phyloP scores from a whole-genome alignment of 305 asterid genomes.

The Stenogyne calaminthoides region DNA sequence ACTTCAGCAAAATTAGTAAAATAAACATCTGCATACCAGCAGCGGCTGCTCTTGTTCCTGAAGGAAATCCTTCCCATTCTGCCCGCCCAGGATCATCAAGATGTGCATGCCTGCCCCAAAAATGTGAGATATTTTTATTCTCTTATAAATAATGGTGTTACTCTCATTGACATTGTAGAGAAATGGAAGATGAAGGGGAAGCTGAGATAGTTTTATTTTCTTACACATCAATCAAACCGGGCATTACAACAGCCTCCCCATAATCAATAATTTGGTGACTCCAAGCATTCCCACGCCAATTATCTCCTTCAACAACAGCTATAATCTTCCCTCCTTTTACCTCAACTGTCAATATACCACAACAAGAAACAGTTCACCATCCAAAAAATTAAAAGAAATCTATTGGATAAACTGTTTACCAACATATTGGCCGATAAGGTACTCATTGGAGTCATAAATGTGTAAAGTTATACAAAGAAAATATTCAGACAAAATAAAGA shows the following conservation, averaged over 20 bases:
- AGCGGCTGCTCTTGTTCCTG: constrained; percentile 97
- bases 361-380: constrained; percentile 25
- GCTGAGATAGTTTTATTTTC: constrained; percentile 32
- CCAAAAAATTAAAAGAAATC: background rate
- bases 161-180: background rate
- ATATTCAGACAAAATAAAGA: background rate
- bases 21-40: constrained; percentile 62
- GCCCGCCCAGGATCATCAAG: constrained; percentile 97
- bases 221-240: constrained; percentile 98
- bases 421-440: constrained; percentile 1
- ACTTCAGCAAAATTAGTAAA: background rate
- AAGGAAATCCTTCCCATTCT: constrained; percentile 99
- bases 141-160: background rate
- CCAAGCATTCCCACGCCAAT: constrained; percentile 52
- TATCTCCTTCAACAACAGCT: constrained; percentile 73
- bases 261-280: constrained; percentile 59
- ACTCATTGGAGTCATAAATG: background rate
- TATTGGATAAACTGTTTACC: background rate
- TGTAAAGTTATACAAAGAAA: background rate
- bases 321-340: constrained; percentile 71
- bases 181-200: background rate
- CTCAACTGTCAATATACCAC: constrained; percentile 64
- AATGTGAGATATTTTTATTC: background rate
- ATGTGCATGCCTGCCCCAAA: constrained; percentile 68
- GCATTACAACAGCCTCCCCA: constrained; percentile 88